A percentile compares a stretch with the other conserved stretches of the same genome.
These are phyloP conservation scores for Chimonanthus salicifolius DNA, from an alignment of 164 flowering plant species.

Conservation along the genomic window DNA sequence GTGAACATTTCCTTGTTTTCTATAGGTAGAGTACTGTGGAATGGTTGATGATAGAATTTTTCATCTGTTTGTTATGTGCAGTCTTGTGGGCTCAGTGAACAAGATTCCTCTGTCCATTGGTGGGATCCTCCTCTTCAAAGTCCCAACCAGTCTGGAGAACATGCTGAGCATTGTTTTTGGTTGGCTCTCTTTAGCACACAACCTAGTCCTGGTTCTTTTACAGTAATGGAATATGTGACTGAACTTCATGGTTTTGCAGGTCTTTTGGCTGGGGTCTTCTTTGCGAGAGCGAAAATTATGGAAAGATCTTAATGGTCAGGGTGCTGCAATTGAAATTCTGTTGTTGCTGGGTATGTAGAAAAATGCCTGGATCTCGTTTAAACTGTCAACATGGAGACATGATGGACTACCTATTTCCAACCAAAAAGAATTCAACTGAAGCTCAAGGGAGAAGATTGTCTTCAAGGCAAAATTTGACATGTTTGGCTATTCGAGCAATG, in stretches of 20 bases:
- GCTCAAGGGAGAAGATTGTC: background rate
- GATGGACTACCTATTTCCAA: background rate
- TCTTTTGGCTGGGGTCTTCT: slow-evolving; percentile 85
- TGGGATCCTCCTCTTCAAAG: slow-evolving; percentile 84
- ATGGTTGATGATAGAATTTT: background rate
- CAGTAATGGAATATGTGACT: background rate
- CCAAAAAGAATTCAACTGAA: background rate
- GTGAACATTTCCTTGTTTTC: background rate
- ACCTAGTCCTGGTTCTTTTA: background rate
- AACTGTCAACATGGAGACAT: background rate
- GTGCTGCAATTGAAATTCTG: background rate
- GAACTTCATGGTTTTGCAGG: slow-evolving; percentile 33
- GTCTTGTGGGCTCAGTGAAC: slow-evolving; percentile 93
- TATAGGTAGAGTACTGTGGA: slow-evolving; percentile 2
- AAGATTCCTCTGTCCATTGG: slow-evolving; percentile 91
- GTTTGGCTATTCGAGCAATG: background rate
- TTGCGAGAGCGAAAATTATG: slow-evolving; percentile 79
- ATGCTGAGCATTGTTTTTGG: slow-evolving; percentile 88
- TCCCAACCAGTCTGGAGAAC: slow-evolving; percentile 92
- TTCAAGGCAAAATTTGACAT: background rate
- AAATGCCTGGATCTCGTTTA: background rate
- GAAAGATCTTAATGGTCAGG: slow-evolving; percentile 29
- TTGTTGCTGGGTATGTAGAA: background rate
- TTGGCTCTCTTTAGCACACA: slow-evolving; percentile 21
- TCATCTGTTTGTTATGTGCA: slow-evolving; percentile 24